These are phyloP conservation scores for Colletotrichum sp. DNA, from an alignment of 2,329 filamentous ascomycete species.

Conservation along the genomic window DNA sequence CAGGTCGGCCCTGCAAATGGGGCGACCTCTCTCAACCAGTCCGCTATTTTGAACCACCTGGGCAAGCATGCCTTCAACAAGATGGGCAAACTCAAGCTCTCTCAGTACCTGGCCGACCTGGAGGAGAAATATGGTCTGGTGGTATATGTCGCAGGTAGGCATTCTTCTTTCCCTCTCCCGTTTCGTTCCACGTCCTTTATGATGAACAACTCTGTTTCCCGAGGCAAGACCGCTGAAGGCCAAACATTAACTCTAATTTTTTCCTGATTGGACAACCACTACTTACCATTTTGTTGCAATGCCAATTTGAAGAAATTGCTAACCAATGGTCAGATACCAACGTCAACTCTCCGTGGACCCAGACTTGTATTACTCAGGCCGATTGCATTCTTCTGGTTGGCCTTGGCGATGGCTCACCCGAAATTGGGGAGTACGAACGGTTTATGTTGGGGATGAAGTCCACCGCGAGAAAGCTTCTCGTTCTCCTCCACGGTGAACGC, in stretches of 20 bases:
- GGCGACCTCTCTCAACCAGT: conserved; percentile 90
- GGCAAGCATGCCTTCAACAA: conserved; percentile 95
- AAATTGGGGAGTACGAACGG: conserved; percentile 93
- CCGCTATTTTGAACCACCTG: conserved; percentile 91
- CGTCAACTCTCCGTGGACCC: conserved; percentile 97
- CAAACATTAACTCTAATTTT: conserved; percentile 68
- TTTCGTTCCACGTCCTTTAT: conserved; percentile 31
- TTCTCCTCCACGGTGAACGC: conserved; percentile 86
- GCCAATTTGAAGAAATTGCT: conserved; percentile 23
- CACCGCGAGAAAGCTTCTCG: conserved; percentile 90
- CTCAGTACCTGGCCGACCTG: conserved; percentile 93
- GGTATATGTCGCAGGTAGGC: conserved; percentile 81
- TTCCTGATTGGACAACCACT: conserved; percentile 54
- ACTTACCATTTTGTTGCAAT: conserved; percentile 4
- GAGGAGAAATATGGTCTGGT: conserved; percentile 98
- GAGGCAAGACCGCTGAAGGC: conserved; percentile 60
- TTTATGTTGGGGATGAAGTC: conserved; percentile 98
- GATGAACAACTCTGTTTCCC: conserved; percentile 56
- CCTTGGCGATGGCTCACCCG: conserved; percentile 85
- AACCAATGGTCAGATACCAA: conserved; percentile 73
- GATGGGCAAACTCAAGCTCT: conserved; percentile 95
- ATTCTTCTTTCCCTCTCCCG: conserved; percentile 28
- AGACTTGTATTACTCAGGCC: conserved; percentile 95
- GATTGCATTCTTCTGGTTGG: conserved; percentile 95
- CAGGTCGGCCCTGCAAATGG: conserved; percentile 91